A percentile compares a stretch with the other conserved stretches of the same genome.
Conservation (phyloP, 345 rosid genomes). For the Balakata baccata region DNA sequence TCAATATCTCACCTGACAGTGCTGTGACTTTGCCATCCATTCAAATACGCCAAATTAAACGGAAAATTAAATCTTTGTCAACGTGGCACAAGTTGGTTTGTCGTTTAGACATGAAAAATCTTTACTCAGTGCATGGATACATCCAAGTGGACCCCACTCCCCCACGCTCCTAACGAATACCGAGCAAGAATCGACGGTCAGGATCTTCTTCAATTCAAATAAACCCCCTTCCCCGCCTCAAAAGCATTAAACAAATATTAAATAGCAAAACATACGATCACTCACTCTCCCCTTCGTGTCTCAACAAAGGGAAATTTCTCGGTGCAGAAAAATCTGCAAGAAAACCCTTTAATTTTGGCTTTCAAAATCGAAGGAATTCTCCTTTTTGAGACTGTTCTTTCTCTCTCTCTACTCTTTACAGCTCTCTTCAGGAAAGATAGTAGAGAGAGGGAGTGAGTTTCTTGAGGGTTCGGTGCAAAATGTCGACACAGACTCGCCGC, state of each 20-base stretch:
- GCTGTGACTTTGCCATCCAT: constrained; percentile 20
- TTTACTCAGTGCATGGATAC: neutral
- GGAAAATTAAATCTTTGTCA: neutral
- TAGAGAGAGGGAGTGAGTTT: neutral
- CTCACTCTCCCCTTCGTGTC: neutral
- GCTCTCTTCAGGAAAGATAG: neutral
- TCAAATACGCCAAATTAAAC: neutral
- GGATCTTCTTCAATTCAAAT: constrained; percentile 14
- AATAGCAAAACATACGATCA: constrained; percentile 14
- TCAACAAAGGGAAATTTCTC: no score
- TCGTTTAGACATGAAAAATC: neutral
- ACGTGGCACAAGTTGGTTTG: constrained; percentile 11
- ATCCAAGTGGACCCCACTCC: neutral
- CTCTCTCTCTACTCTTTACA: no score
- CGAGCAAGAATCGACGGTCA: constrained; percentile 9
- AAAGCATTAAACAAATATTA: constrained; percentile 7
- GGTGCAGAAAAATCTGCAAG: neutral
- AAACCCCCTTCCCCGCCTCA: constrained; percentile 12
- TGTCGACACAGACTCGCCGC: constrained; percentile 40
- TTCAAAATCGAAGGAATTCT: constrained; percentile 5
- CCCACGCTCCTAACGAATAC: neutral
- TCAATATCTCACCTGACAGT: neutral
- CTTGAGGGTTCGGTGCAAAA: neutral
- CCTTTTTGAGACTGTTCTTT: neutral
- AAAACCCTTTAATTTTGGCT: neutral